phyloP scores from a whole-genome alignment of 2,329 filamentous ascomycete genomes.

The Periconia sp. region DNA sequence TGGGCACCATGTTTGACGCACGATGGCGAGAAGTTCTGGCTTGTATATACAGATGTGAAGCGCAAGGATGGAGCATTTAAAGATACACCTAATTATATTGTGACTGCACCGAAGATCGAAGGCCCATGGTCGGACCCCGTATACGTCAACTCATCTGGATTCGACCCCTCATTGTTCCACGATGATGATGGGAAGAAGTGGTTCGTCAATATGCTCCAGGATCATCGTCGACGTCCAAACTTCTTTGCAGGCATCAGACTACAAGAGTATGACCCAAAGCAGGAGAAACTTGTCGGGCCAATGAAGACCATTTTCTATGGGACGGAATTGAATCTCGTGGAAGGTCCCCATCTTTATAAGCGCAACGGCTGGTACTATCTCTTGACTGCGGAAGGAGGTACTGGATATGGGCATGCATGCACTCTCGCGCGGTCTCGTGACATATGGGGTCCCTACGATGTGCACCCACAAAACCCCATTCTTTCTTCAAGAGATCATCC shows the following conservation, averaged over 20 bases:
- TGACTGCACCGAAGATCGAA: conserved; percentile 52
- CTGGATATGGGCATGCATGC: conserved; percentile 43
- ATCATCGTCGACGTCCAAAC: conserved; percentile 34
- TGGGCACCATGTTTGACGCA: conserved; percentile 67
- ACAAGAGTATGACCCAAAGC: conserved; percentile 58
- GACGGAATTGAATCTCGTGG: conserved; percentile 52
- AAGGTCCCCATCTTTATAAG: conserved; percentile 42
- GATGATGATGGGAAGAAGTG: conserved; percentile 41
- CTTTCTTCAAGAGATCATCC: conserved; percentile 44
- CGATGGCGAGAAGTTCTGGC: conserved; percentile 62
- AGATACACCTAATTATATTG: conserved; percentile 66
- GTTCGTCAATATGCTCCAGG: conserved; percentile 42
- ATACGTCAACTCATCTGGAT: conserved; percentile 63
- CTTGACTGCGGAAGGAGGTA: conserved; percentile 43
- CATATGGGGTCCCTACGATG: conserved; percentile 47
- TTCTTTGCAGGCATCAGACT: conserved; percentile 60
- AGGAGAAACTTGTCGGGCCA: conserved; percentile 57
- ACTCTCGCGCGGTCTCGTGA: conserved; percentile 43
- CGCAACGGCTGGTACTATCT: conserved; percentile 41
- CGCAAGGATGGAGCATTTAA: conserved; percentile 68
- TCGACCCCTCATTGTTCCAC: conserved; percentile 55
- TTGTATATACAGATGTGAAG: conserved; percentile 68
- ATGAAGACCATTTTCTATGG: conserved; percentile 56
- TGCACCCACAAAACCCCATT: conserved; percentile 45
- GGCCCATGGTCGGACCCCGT: conserved; percentile 65